These are phyloP conservation scores for Xanthoceras sorbifolium DNA, from an alignment of 345 rosid genomes.

Conservation along the genomic window DNA sequence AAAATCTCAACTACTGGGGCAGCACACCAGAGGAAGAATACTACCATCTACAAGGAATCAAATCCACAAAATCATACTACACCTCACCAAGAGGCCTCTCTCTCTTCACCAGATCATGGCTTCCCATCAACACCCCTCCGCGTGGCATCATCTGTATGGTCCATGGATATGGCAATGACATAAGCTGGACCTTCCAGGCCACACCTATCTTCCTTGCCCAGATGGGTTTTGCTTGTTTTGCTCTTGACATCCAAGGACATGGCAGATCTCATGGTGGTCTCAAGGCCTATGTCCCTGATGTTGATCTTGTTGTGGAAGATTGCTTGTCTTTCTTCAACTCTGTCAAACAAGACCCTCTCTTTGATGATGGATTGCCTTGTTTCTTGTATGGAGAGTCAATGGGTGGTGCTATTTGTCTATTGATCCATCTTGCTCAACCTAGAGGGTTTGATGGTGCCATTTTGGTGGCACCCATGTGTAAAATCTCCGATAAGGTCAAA, in stretches of 20 bases:
- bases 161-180: constrained; percentile 85
- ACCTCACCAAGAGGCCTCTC: constrained; percentile 76
- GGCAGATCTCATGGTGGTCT: constrained; percentile 83
- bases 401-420: constrained; percentile 78
- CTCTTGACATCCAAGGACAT: constrained; percentile 83
- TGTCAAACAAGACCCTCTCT: constrained; percentile 44
- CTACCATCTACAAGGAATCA: constrained; percentile 58
- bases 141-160: constrained; percentile 72
- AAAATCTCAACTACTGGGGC: constrained; percentile 61
- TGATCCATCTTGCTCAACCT: constrained; percentile 58
- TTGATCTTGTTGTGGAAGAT: constrained; percentile 69
- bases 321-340: constrained; percentile 52
- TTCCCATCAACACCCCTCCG: constrained; percentile 49
- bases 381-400: constrained; percentile 81
- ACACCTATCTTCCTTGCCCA: constrained; percentile 73
- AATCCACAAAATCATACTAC: constrained; percentile 56
- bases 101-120: constrained; percentile 82
- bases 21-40: constrained; percentile 58
- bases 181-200: constrained; percentile 80
- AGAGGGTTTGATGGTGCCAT: constrained; percentile 65
- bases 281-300: constrained; percentile 58
- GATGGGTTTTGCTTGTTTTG: constrained; percentile 79
- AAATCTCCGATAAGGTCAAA: constrained; percentile 65
- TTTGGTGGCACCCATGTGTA: constrained; percentile 86
- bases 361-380: constrained; percentile 48